Conservation (phyloP, 164 flowering plant species). For the Chloranthus sessilifolius region DNA sequence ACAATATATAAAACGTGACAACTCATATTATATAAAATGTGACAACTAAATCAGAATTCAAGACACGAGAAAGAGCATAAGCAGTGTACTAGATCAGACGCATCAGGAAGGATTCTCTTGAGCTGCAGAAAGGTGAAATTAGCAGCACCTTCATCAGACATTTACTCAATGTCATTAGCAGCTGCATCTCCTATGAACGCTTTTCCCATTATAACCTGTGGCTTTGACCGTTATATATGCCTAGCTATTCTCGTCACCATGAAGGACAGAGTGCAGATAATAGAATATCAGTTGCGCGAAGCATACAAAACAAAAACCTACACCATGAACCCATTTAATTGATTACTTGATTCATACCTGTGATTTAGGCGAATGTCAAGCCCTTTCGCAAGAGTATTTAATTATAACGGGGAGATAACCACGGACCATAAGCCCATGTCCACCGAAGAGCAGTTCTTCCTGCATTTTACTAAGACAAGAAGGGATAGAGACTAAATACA, state of each 20-base stretch:
- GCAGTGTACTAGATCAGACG: conserved; percentile 59
- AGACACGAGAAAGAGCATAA: too few relatives aligned
- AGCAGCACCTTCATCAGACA: conserved; percentile 94
- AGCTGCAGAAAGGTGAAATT: conserved; percentile 77
- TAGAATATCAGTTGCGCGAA: too few relatives aligned
- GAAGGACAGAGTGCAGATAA: background rate
- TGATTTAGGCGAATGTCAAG: conserved; percentile 79
- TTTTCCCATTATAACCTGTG: conserved; percentile 62
- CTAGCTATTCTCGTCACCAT: conserved; percentile 68
- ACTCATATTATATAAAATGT: too few relatives aligned
- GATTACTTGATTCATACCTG: conserved; percentile 67
- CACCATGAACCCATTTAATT: too few relatives aligned
- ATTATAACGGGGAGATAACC: conserved; percentile 89
- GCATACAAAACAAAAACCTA: too few relatives aligned
- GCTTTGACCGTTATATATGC: conserved; percentile 61
- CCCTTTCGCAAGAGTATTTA: conserved; percentile 88
- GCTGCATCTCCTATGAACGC: conserved; percentile 86
- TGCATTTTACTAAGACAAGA: conserved; percentile 27
- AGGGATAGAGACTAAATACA: too few relatives aligned
- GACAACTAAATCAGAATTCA: too few relatives aligned
- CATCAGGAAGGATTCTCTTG: conserved; percentile 81
- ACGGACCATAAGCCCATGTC: conserved; percentile 97
- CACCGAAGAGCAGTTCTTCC: conserved; percentile 96
- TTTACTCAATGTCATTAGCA: conserved; percentile 72
- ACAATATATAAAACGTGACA: too few relatives aligned